Evolutionary conservation across 345 rosid genomes (phyloP).

Genomic region (Aquilaria malaccensis): DNA sequence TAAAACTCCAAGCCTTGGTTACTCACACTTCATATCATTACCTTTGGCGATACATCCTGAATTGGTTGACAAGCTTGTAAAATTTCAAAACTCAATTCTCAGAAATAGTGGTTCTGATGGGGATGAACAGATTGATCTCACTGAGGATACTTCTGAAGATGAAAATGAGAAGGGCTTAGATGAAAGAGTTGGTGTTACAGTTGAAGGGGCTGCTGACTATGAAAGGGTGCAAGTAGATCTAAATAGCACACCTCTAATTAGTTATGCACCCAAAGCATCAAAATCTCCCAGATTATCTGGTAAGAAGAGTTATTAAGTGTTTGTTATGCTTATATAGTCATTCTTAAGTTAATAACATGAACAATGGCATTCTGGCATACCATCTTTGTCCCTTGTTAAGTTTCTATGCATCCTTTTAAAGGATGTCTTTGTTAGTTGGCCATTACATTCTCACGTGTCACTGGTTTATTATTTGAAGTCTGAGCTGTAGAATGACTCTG

Average conservation of each 20-base stretch:
- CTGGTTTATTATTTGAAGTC: no score
- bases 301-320: conserved; percentile 16
- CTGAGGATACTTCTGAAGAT: conserved; percentile 27
- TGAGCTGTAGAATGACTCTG: no score
- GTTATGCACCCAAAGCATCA: conserved; percentile 57
- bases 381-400: no score
- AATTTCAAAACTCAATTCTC: conserved; percentile 64
- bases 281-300: conserved; percentile 42
- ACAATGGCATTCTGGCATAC: no score
- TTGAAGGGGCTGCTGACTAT: conserved; percentile 40
- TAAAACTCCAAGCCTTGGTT: conserved; percentile 52
- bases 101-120: conserved; percentile 25
- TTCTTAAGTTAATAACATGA: no score
- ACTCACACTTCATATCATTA: conserved; percentile 87
- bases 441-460: no score
- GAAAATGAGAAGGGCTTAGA: conserved; percentile 19
- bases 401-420: no score
- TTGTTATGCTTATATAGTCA: no score
- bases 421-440: no score
- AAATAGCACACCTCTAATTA: conserved; percentile 49
- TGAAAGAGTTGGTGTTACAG: conserved; percentile 27
- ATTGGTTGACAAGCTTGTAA: conserved; percentile 66
- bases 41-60: conserved; percentile 79
- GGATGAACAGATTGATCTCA: conserved; percentile 25
- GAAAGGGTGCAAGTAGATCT: conserved; percentile 40